These are phyloP conservation scores for Annona cherimola DNA, from an alignment of 164 flowering plant genomes.

Conservation along the genomic window DNA sequence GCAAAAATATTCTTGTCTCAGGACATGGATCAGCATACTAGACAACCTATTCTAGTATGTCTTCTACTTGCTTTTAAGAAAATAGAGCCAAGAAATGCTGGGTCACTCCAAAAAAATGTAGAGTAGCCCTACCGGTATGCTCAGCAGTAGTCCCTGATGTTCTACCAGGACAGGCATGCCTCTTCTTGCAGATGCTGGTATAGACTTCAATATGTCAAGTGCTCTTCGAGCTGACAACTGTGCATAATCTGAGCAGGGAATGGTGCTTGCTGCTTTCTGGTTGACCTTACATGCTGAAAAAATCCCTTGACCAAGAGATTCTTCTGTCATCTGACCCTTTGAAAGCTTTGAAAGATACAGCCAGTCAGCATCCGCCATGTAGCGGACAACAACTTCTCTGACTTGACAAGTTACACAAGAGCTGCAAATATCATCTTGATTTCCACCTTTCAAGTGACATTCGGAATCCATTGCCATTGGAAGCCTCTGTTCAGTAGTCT, in stretches of 20 bases:
- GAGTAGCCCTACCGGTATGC: slow-evolving; percentile 61
- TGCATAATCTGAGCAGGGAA: slow-evolving; percentile 30
- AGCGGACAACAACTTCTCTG: slow-evolving; percentile 42
- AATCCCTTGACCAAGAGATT: slow-evolving; percentile 14
- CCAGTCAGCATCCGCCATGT: slow-evolving; percentile 89
- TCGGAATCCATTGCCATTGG: slow-evolving; percentile 7
- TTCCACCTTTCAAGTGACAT: slow-evolving; percentile 9
- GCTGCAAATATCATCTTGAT: slow-evolving; percentile 19
- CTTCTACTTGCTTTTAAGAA: neutral
- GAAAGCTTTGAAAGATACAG: slow-evolving; percentile 57
- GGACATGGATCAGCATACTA: neutral
- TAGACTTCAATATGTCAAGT: slow-evolving; percentile 47
- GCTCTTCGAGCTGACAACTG: slow-evolving; percentile 61
- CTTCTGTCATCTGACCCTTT: slow-evolving; percentile 21
- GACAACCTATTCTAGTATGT: neutral
- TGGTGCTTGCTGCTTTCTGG: slow-evolving; percentile 14
- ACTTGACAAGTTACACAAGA: slow-evolving; percentile 38
- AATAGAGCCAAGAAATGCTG: neutral
- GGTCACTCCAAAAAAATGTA: neutral
- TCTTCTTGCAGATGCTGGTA: slow-evolving; percentile 85
- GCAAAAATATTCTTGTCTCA: too few species aligned
- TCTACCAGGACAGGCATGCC: slow-evolving; percentile 72
- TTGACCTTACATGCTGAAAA: neutral
- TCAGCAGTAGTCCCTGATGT: slow-evolving; percentile 48
- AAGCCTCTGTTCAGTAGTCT: slow-evolving; percentile 3